Percentiles rank a stretch among this genome's conserved stretches.
phyloP scores from a whole-genome alignment of 768 basidiomycete genomes.

The Neoboletus brunneissimus region DNA sequence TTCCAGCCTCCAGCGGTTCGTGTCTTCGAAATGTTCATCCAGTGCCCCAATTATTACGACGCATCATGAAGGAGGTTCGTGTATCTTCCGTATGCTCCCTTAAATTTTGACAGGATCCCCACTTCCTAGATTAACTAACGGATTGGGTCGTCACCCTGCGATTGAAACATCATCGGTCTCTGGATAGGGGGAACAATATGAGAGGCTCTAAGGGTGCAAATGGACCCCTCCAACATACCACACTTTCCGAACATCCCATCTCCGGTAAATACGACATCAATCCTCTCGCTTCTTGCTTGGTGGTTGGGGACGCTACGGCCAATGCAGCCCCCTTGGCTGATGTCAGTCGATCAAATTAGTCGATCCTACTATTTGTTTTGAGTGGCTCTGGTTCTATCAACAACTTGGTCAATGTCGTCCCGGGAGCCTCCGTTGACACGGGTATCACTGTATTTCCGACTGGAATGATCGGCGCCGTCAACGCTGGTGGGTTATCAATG shows the following conservation, averaged over 20 bases:
- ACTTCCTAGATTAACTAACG: no score
- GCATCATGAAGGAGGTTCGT: no score
- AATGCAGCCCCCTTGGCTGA: not conserved
- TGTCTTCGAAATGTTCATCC: no score
- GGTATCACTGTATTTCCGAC: no score
- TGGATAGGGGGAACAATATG: not conserved
- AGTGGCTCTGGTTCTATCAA: constrained; percentile 12
- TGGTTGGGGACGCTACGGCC: not conserved
- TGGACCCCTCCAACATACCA: no score
- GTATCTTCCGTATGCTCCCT: no score
- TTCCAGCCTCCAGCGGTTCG: no score
- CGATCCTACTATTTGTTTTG: constrained; percentile 13
- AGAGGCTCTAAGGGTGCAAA: not conserved
- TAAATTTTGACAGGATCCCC: no score
- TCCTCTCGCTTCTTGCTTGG: constrained; percentile 3
- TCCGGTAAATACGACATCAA: not conserved
- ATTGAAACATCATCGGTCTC: not conserved
- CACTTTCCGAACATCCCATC: not conserved
- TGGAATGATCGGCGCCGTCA: no score
- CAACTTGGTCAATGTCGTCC: constrained; percentile 13
- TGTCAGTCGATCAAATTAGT: not conserved
- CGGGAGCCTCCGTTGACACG: no score
- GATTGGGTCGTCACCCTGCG: not conserved
- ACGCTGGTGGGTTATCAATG: no score
- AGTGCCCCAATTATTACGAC: no score